Conservation (phyloP, 2,329 filamentous ascomycete species). For the Aureobasidium uvarum region DNA sequence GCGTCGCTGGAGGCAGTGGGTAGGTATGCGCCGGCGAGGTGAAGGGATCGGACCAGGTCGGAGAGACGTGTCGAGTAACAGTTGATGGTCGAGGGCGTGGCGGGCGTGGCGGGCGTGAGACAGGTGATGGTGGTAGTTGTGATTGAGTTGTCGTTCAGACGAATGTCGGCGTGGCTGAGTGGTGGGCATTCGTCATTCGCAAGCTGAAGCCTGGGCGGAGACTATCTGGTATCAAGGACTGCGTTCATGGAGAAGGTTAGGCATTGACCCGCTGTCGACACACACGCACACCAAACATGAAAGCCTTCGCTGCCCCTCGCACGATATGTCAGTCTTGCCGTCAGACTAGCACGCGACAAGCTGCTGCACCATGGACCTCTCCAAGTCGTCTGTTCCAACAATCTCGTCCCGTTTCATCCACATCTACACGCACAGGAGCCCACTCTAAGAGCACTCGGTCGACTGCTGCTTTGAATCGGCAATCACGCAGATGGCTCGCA, state of each 20-base stretch:
- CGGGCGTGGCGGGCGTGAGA: too few species aligned
- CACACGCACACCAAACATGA: slow-evolving; percentile 15
- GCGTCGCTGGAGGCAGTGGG: slow-evolving; percentile 7
- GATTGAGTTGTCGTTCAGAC: too few species aligned
- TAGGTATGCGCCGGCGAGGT: neutral
- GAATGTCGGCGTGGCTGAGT: too few species aligned
- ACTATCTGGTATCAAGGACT: too few species aligned
- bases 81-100: neutral
- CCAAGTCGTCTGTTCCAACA: neutral
- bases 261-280: neutral
- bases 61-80: too few species aligned
- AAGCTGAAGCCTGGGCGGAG: too few species aligned
- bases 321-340: neutral
- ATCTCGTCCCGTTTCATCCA: neutral
- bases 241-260: neutral
- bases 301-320: slow-evolving; percentile 11
- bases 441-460: neutral
- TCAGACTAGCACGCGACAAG: neutral
- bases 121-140: too few species aligned
- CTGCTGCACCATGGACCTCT: neutral
- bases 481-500: slow-evolving; percentile 4
- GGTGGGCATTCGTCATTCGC: too few species aligned
- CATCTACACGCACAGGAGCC: neutral
- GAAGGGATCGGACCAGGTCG: neutral
- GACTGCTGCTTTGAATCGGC: neutral